Base-by-base conservation (phyloP, 2,329 filamentous ascomycete genomes). In the Cladosporium sp. region DNA sequence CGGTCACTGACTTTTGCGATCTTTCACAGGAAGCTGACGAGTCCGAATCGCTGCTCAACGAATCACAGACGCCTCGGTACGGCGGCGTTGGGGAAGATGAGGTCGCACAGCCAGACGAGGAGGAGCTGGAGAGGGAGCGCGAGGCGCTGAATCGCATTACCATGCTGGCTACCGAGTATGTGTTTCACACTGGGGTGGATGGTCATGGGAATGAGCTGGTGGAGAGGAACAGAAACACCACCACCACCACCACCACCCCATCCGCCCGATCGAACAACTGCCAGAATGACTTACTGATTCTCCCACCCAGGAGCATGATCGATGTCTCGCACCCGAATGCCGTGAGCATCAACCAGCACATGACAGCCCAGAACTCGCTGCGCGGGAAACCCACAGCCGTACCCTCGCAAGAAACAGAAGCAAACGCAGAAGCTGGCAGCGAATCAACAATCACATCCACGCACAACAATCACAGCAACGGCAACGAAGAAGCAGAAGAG, bases 61-160 rank as follows among this genome's bases (percentile, higher is more conserved):
- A 73, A 56, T 63, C 69, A 45, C 70, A 69, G 65, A 64, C 70
- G 62, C 67, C 66, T 32, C 68, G 72, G 40, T 77, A 77, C 58
- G 74, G 74, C 58, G 69, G 68, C 47, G 61, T 68, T 52, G 65
- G 62, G 53, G 68, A 66, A 51, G 63, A 63, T 52, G 61, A 64
- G 37, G 44, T 58, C 7, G 64, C 68, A 51, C 71, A 72, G 60
- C 70, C 69, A 29, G 73, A 77, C 58, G 73, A 73, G 47, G 73
- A 76, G 58, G 74, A 76, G 62, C 65, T 76, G 47, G 65, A 70
- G 52, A 68, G 72, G 56, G 71, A 75, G 59, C 66, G 74, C 36
- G 73, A 76, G 57, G 71, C 69, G 24, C 60, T 77, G 52, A 73
- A 76, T 59, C 69, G 71, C 30, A 74, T 77, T 53, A 77, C 74